Conservation (phyloP, 2,329 filamentous ascomycete species). For the Amphichorda felina region DNA sequence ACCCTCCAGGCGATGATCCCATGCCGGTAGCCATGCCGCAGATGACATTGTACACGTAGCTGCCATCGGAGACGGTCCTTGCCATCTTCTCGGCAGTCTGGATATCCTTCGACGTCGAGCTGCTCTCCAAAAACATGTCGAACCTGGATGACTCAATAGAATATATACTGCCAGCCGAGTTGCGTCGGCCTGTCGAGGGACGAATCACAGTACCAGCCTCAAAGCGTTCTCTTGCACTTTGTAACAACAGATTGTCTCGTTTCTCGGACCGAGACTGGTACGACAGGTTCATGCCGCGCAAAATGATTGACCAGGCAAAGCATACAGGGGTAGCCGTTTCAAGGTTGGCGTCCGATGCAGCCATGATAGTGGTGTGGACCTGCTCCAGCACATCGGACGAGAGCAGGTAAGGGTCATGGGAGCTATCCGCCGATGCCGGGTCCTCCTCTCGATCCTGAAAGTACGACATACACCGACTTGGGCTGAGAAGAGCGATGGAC, state of each 20-base stretch:
- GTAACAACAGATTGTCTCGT: conserved; percentile 43
- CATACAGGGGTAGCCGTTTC: conserved; percentile 59
- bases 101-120: conserved; percentile 37
- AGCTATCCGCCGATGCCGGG: conserved; percentile 18
- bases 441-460: conserved; percentile 25
- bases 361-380: conserved; percentile 60
- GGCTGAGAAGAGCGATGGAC: conserved; percentile 61
- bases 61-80: conserved; percentile 32
- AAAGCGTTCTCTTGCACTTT: conserved; percentile 46
- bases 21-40: conserved; percentile 34
- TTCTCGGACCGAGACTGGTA: conserved; percentile 51
- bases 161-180: conserved; percentile 49
- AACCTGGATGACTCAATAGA: conserved; percentile 49
- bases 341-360: conserved; percentile 42
- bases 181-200: conserved; percentile 27
- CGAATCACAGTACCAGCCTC: conserved; percentile 31
- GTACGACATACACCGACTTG: conserved; percentile 39
- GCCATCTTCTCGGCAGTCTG: conserved; percentile 39
- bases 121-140: conserved; percentile 42
- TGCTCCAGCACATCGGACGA: conserved; percentile 58
- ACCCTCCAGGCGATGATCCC: conserved; percentile 30
- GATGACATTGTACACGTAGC: conserved; percentile 41
- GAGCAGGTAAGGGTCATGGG: conserved; percentile 50
- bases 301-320: conserved; percentile 71
- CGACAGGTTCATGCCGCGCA: conserved; percentile 55